Base-by-base conservation (phyloP, 441 rosid genomes). In the Aleurites moluccanus region DNA sequence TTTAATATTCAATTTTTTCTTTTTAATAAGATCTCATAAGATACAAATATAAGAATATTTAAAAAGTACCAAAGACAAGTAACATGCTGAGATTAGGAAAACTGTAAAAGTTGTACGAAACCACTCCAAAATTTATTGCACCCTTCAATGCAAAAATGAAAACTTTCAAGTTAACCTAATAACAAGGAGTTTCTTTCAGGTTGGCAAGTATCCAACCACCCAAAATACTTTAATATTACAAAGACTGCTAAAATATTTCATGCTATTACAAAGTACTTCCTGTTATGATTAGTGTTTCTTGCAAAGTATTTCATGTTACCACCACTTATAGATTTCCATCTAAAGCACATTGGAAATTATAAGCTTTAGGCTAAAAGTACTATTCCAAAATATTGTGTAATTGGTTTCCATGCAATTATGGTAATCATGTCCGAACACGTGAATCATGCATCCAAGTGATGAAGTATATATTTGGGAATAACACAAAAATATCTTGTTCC, bases 161-260 rank as follows among this genome's bases (percentile, higher is more conserved):
- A 57, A 57, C 28, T 25, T 59, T 30, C 35, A 23, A 25, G 30
- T 23, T 25, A 59, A 25, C 35, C 6, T 10, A 52, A 52, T 18
- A 4, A 52, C 56, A 18, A 52, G 56, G 7, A 4, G 23, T 5
- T 20, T 44, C 27, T 5, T 21, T 4, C 3, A 13, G 2, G 20
- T 66, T 10, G 3, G 38, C 8, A 67, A 45, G 40, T 50, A 56
- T 44, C 20, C n/a, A 35, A 55, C 23, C 45, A n/a, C 33, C 61
- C 33, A 28, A 69, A 70, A n/a, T 44, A 45, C 55, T 66, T 66
- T 69, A 50, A 20, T 13, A n/a, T 25, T 70, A 38, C 73, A 10
- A 18, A 2, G 52, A 25, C 38, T 23, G 38, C 35, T 49, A 14
- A 49, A 14, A 49, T 3, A 49, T 49, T 49, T 18, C 55, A 50